Evolutionary conservation across 345 rosid genomes (phyloP), one percentile per base, ranked within the genome.

Genomic region (Rhizophora apiculata): DNA sequence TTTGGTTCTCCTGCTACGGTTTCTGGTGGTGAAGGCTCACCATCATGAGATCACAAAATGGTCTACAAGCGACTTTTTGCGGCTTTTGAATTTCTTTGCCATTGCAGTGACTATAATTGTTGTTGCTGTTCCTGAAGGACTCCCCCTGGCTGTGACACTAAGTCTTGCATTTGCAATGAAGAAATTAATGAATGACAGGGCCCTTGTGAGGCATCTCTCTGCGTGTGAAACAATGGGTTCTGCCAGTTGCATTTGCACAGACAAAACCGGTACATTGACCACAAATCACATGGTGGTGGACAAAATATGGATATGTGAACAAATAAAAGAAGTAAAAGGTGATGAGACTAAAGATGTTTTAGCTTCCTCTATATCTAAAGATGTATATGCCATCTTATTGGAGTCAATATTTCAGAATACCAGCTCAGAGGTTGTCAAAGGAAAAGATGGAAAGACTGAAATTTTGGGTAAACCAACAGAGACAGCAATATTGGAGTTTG

Each of bases 181-280:
- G 81, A 69, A 89, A 81, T 76, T 94, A 72, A 94, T 94, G 98
- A 70, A 79, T 20, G 96, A 88, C 48, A 82, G 82, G 80, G 98
- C 98, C 69, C 90, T 94, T 57, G 96, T 91, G 29, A 89, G 98
- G 71, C 93, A 86, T 70, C 91, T 94, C 31, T 85, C 98, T 63
- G 98, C 98, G 3, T 91, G 98, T 74, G 98, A 94, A 82, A 94
- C 97, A 20, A 94, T 94, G 98, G 98, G 98, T 72, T 91, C 96
- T 69, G 90, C 91, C 29, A 88, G 83, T 59, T 88, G 95, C 82
- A 94, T 94, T 67, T 94, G 98, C 84, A 94, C 98, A 0, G 98
- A 94, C 73, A 94, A 94, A 76, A 94, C 98, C 18, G 98, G 98
- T 63, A 94, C 98, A 22, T 82, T 94, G 71, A 94, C 98, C 22